These are phyloP conservation scores for Pittosporum tobira DNA, from an alignment of 129 eudicot species.

Conservation along the genomic window DNA sequence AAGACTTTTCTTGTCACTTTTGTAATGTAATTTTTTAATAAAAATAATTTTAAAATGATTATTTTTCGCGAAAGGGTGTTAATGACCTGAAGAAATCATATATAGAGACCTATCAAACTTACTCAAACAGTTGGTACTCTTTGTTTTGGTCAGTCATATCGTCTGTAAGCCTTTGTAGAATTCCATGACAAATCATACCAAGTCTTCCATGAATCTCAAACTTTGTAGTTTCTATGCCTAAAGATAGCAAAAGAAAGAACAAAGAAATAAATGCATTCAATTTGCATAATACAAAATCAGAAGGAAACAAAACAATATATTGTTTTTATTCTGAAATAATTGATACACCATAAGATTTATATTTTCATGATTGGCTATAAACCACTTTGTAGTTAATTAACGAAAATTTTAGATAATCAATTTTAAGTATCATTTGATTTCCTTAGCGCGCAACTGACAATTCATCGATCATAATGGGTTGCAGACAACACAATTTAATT, in stretches of 20 bases:
- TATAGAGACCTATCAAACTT: slow-evolving; percentile 8
- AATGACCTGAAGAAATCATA: no score
- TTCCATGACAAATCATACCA: slow-evolving; percentile 47
- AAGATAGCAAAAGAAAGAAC: background rate
- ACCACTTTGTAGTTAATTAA: no score
- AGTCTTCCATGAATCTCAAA: slow-evolving; percentile 68
- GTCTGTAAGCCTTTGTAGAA: slow-evolving; percentile 29
- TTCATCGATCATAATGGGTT: no score
- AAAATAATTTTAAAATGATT: no score
- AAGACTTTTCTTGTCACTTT: no score
- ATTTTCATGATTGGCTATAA: background rate
- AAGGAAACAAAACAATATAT: background rate
- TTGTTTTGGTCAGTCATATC: slow-evolving; percentile 16
- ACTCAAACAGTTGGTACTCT: slow-evolving; percentile 51
- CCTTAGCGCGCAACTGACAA: no score
- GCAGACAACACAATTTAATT: background rate
- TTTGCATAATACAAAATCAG: background rate
- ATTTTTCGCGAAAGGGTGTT: no score
- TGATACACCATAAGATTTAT: background rate
- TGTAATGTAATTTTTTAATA: no score
- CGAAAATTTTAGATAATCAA: no score
- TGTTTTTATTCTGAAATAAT: background rate
- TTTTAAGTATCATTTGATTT: no score
- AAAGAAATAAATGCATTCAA: background rate
- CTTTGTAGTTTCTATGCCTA: slow-evolving; percentile 37